phyloP scores from a whole-genome alignment of 2,329 filamentous ascomycete genomes.

The Zasmidium citrigriseum region DNA sequence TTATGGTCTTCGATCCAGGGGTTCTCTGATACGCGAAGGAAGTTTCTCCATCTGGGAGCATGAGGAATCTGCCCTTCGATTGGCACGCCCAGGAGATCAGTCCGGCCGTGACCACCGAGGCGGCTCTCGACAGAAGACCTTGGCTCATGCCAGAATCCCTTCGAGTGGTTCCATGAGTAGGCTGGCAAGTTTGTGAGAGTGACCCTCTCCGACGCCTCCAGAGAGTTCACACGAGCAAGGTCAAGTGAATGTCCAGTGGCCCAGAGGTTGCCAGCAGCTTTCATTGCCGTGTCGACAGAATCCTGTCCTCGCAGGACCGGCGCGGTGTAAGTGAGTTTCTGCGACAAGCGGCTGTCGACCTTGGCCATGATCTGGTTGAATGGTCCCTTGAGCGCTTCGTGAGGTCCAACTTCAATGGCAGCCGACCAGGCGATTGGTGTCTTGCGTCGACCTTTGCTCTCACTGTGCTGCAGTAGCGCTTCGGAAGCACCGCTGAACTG shows the following conservation, averaged over 20 bases:
- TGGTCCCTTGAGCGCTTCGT: constrained; percentile 7
- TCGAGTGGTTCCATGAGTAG: constrained; percentile 15
- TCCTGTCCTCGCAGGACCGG: background rate
- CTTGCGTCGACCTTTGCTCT: constrained; percentile 1
- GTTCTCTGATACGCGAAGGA: constrained; percentile 15
- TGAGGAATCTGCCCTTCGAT: background rate
- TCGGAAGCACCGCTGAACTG: constrained; percentile 35
- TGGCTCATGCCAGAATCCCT: constrained; percentile 11
- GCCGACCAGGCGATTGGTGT: background rate
- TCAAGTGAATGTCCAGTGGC: background rate
- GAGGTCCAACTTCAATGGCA: constrained; percentile 10
- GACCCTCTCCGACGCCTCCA: constrained; percentile 11
- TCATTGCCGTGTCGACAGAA: background rate
- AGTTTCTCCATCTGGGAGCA: constrained; percentile 3
- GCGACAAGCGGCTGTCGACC: constrained; percentile 9
- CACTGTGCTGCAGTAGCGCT: background rate
- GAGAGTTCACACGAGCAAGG: background rate
- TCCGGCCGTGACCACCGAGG: constrained; percentile 1
- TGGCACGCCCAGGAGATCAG: constrained; percentile 8
- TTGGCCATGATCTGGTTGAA: constrained; percentile 1
- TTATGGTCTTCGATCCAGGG: constrained; percentile 37
- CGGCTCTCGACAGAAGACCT: constrained; percentile 7
- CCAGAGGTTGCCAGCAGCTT: background rate
- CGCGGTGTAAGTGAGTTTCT: background rate
- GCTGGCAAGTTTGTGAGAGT: constrained; percentile 9